These are phyloP conservation scores for Sporothrix mexicana DNA, from an alignment of 2,329 filamentous ascomycete species.

Conservation along the genomic window DNA sequence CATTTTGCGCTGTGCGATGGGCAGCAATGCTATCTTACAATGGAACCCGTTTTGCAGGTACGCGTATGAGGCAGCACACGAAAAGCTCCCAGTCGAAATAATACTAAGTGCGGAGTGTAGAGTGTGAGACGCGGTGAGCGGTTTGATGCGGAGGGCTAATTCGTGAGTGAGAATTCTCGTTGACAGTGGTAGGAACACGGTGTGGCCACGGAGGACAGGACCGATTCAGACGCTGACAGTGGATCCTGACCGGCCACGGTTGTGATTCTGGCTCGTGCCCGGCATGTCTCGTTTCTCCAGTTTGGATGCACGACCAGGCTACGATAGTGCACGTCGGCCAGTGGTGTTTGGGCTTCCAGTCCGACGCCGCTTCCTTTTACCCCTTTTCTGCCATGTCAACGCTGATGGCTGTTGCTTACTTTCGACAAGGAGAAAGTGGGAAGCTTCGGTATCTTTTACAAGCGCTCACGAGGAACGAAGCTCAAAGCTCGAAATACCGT, in stretches of 20 bases:
- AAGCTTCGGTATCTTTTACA: too few species aligned
- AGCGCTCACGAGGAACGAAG: too few species aligned
- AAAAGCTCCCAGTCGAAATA: background rate
- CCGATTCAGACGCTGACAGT: slow-evolving; percentile 13
- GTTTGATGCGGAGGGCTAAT: background rate
- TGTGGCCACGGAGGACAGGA: slow-evolving; percentile 13
- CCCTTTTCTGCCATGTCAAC: background rate
- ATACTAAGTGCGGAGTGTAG: too few species aligned
- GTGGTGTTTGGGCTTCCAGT: background rate
- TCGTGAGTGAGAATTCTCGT: too few species aligned
- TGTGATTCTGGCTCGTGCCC: background rate
- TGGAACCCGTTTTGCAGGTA: too few species aligned
- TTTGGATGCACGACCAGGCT: slow-evolving; percentile 11
- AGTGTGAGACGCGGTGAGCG: too few species aligned
- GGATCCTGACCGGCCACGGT: background rate
- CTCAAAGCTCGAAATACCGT: too few species aligned
- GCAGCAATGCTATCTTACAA: background rate
- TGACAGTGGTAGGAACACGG: background rate
- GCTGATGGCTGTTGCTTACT: background rate
- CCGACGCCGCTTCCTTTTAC: background rate
- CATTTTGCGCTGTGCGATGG: background rate
- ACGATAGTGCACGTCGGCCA: background rate
- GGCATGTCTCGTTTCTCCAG: background rate
- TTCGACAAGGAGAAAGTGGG: too few species aligned
- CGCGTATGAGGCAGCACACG: background rate